A percentile compares a stretch with the other conserved stretches of the same genome.
phyloP scores from a whole-genome alignment of 176 grass and related monocot species.

The Dactylis glomerata region DNA sequence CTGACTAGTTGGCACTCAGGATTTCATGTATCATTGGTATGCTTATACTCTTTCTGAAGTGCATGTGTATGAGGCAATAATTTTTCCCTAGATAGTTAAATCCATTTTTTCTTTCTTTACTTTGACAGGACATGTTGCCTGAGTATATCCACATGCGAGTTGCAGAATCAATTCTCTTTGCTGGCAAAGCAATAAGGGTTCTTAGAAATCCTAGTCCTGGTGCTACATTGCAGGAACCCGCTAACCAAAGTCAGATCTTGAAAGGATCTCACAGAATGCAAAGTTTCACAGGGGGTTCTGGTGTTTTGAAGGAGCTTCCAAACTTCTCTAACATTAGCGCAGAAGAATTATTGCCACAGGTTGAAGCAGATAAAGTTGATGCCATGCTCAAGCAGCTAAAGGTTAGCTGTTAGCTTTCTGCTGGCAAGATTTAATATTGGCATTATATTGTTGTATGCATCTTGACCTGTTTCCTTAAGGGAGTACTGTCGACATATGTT shows the following conservation, averaged over 20 bases:
- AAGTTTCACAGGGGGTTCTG: slow-evolving; percentile 44
- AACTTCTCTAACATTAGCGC: slow-evolving; percentile 50
- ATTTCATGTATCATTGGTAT: slow-evolving; percentile 98
- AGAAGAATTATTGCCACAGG: slow-evolving; percentile 90
- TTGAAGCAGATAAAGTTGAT: slow-evolving; percentile 91
- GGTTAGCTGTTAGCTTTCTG: slow-evolving; percentile 39
- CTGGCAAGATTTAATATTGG: neutral
- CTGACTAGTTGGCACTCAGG: slow-evolving; percentile 85
- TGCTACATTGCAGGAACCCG: slow-evolving; percentile 59
- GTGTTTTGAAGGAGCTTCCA: slow-evolving; percentile 43
- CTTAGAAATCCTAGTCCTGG: slow-evolving; percentile 81
- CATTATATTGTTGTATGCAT: slow-evolving; percentile 23
- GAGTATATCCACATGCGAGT: slow-evolving; percentile 95
- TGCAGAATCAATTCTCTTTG: slow-evolving; percentile 95
- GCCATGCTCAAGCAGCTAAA: slow-evolving; percentile 87
- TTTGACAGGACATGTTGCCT: slow-evolving; percentile 82
- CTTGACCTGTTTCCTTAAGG: neutral
- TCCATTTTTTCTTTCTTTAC: slow-evolving; percentile 18
- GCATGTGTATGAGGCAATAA: neutral
- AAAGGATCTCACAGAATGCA: slow-evolving; percentile 65
- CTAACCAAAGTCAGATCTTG: slow-evolving; percentile 41
- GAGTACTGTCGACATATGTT: neutral
- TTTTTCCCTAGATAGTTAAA: slow-evolving; percentile 25
- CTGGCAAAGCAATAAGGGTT: slow-evolving; percentile 95
- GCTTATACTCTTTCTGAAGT: slow-evolving; percentile 31